phyloP scores from a whole-genome alignment of 2,329 filamentous ascomycete species.

The Conoideocrella luteorostrata region DNA sequence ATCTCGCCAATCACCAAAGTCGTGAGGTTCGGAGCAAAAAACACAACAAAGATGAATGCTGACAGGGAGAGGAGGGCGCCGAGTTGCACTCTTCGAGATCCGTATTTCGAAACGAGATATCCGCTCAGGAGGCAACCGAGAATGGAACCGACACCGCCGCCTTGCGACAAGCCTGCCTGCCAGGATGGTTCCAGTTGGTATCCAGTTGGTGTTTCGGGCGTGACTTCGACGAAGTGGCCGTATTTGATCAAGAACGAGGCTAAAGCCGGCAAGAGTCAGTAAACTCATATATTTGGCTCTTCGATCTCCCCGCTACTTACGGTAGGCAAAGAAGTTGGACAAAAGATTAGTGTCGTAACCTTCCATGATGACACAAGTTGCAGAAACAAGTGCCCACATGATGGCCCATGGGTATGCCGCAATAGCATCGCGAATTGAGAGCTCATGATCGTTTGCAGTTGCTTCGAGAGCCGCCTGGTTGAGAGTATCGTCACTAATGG shows the following conservation, averaged over 20 bases:
- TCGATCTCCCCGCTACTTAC: conserved; percentile 9
- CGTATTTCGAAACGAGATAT: conserved; percentile 29
- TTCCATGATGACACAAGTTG: conserved; percentile 36
- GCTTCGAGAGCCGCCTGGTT: conserved; percentile 1
- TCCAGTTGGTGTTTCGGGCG: conserved; percentile 8
- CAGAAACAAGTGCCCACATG: conserved; percentile 29
- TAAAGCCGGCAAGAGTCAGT: neutral
- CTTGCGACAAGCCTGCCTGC: conserved; percentile 43
- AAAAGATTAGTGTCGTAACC: conserved; percentile 32
- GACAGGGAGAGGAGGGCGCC: conserved; percentile 30
- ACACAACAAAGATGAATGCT: conserved; percentile 39
- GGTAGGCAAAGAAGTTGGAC: conserved; percentile 31
- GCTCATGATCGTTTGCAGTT: conserved; percentile 17
- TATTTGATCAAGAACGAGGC: conserved; percentile 19
- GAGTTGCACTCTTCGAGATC: conserved; percentile 38
- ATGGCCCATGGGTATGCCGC: conserved; percentile 28
- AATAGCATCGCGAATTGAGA: conserved; percentile 20
- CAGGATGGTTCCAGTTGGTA: conserved; percentile 39
- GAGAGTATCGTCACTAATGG: too few species aligned
- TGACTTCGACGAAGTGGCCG: conserved; percentile 20
- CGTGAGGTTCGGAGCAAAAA: conserved; percentile 34
- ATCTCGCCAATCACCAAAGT: conserved; percentile 37
- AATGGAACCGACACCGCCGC: conserved; percentile 38
- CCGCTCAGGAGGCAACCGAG: conserved; percentile 43
- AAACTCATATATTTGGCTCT: neutral